These are phyloP conservation scores for Globisporangium cystogenes DNA, from an alignment of 352 stramenopile species.

Conservation along the genomic window DNA sequence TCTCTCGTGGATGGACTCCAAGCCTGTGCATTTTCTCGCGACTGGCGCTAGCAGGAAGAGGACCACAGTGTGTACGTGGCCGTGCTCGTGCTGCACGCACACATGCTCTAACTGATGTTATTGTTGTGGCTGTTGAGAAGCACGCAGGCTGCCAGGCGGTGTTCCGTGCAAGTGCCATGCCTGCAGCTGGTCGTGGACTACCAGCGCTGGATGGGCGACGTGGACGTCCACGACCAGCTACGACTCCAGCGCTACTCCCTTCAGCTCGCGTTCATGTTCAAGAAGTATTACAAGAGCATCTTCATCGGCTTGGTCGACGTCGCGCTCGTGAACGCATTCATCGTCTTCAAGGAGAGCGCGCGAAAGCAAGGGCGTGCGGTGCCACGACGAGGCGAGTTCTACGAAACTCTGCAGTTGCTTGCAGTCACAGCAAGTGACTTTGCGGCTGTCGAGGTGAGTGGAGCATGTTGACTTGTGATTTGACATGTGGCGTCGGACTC, in stretches of 20 bases:
- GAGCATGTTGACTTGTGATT: background rate
- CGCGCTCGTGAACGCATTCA: background rate
- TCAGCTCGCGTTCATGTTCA: background rate
- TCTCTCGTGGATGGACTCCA: background rate
- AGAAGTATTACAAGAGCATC: background rate
- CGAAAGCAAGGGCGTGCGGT: background rate
- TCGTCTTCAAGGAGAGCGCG: background rate
- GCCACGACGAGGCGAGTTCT: background rate
- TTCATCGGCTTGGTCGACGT: background rate
- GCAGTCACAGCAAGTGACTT: background rate
- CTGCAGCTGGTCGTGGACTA: background rate
- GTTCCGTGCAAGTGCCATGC: background rate
- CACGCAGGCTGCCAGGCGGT: background rate
- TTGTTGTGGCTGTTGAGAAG: background rate
- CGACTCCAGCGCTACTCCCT: background rate
- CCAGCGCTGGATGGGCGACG: constrained; percentile 1
- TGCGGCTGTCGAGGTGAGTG: background rate
- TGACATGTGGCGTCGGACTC: background rate
- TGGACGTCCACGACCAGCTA: background rate
- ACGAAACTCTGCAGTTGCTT: background rate
- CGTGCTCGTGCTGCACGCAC: background rate
- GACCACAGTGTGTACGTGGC: background rate
- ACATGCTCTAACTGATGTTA: background rate
- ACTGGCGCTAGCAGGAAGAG: background rate
- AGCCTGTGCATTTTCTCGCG: background rate